Evolutionary conservation across 1,284 basidiomycete species (phyloP).

Genomic region (Mycosarcoma mackinlayi): DNA sequence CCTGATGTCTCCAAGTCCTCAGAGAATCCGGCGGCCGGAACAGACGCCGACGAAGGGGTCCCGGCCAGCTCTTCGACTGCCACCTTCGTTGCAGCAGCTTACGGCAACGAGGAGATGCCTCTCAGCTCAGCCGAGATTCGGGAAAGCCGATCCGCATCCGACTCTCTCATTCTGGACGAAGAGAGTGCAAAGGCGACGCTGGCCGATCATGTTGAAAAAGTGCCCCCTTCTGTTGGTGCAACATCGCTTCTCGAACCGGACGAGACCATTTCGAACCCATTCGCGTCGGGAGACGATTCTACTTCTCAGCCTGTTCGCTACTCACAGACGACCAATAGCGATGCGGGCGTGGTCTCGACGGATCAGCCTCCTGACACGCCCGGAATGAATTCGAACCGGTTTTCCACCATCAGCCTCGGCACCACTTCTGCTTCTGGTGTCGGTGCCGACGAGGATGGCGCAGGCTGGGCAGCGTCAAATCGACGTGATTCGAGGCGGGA

Average conservation of each 20-base stretch:
- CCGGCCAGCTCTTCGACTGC: conserved; percentile 26
- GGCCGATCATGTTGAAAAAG: conserved; percentile 29
- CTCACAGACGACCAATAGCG: conserved; percentile 6
- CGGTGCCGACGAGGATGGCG: background rate
- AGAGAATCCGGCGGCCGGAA: background rate
- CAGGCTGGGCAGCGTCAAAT: conserved; percentile 13
- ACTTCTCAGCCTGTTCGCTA: conserved; percentile 20
- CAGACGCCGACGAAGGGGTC: background rate
- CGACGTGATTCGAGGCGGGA: conserved; percentile 27
- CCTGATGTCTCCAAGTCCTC: background rate
- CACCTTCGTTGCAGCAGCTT: conserved; percentile 16
- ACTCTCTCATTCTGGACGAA: conserved; percentile 46
- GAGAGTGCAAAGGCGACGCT: conserved; percentile 34
- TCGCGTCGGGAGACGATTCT: conserved; percentile 32
- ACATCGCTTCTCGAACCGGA: conserved; percentile 60
- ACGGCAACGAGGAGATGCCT: conserved; percentile 8
- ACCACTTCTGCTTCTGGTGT: conserved; percentile 14
- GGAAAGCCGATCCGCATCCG: conserved; percentile 25
- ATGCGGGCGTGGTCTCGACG: background rate
- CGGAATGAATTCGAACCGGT: conserved; percentile 44
- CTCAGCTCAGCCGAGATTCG: conserved; percentile 45
- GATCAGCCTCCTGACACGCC: conserved; percentile 26
- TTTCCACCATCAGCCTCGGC: conserved; percentile 52
- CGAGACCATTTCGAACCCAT: conserved; percentile 61
- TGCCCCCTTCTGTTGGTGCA: conserved; percentile 59